Evolutionary conservation across 768 basidiomycete species (phyloP), one percentile per base, ranked within the genome.

Genomic region (Neoboletus magnificus): DNA sequence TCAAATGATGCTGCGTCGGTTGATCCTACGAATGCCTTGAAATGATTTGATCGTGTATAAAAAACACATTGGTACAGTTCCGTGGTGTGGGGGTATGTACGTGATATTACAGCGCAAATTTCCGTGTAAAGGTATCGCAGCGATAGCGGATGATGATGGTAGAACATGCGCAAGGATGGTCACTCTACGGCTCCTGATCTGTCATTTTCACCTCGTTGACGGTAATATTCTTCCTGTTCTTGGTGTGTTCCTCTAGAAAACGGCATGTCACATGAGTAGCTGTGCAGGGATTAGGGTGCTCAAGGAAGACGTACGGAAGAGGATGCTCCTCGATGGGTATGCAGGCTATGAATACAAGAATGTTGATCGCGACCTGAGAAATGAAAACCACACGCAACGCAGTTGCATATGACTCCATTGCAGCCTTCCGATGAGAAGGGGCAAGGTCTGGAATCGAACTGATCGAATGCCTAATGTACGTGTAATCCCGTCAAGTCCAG

Each of bases 351-450:
- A 92, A 81, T 39, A 80, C 79, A 55, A 90, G 66, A 65, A 90
- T 60, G 59, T 85, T 86, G 60, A 87, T 74, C 30, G 79, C 85
- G 50, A 80, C 77, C 66, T 93, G 91, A 65, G 84, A 86, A 55
- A 91, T 83, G 76, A 94, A 95, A 56, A 92, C 90, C 60, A 83
- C 83, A 65, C 82, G 85, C 64, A 94, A 76, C 55, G 92, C 89
- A 66, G 84, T 82, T 44, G 84, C 84, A 73, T 93, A 95, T 2
- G 89, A 89, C 58, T 83, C 79, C 52, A 89, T 77, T 9, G 91
- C 93, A 48, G 82, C 83, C 58, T 78, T 71, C 62, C 74, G 79
- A 50, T 83, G 65, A 39, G 68, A 58, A 41, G 85, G 83, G 23
- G 82, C 73, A 50, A 95, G 64, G 45, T 71, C 73, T 58, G 84